phyloP scores from a whole-genome alignment of 345 rosid species.

The Citropsis articulata region DNA sequence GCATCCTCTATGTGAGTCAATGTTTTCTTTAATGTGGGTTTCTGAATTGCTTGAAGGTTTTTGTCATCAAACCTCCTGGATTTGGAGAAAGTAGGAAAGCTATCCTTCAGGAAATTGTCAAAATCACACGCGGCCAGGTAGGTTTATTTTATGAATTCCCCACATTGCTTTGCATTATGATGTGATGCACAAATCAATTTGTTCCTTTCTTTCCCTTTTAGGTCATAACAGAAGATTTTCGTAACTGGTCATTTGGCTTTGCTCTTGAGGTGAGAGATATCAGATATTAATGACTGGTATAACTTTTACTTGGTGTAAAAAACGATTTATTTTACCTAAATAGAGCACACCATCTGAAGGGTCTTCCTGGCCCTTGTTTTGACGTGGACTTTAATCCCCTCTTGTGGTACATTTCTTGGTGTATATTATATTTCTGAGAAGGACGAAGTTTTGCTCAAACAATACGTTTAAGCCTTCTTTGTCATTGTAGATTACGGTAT shows the following conservation, averaged over 20 bases:
- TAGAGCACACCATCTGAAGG: not conserved
- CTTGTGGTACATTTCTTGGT: too few relatives aligned
- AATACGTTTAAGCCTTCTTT: too few relatives aligned
- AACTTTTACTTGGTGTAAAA: not conserved
- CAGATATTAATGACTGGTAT: too few relatives aligned
- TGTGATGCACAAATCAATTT: not conserved
- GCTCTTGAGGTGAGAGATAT: not conserved
- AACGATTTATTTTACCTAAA: not conserved
- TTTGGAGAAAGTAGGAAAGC: not conserved
- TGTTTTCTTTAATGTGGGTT: not conserved
- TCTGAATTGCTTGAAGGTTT: not conserved
- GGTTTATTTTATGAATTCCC: not conserved
- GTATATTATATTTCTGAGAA: too few relatives aligned
- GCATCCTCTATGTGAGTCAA: not conserved
- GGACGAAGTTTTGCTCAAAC: too few relatives aligned
- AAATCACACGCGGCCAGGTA: not conserved
- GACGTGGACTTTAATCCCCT: not conserved
- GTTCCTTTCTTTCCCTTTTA: conserved; percentile 2
- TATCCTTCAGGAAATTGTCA: not conserved
- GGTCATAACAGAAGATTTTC: conserved; percentile 33
- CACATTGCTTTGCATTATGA: not conserved
- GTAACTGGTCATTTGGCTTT: not conserved
- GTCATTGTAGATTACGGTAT: not conserved
- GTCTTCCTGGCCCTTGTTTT: not conserved
- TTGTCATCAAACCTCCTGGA: not conserved